Evolutionary conservation across 305 asterid genomes (phyloP), one percentile per base, ranked within the genome.

Genomic region (Coffea humblotiana): DNA sequence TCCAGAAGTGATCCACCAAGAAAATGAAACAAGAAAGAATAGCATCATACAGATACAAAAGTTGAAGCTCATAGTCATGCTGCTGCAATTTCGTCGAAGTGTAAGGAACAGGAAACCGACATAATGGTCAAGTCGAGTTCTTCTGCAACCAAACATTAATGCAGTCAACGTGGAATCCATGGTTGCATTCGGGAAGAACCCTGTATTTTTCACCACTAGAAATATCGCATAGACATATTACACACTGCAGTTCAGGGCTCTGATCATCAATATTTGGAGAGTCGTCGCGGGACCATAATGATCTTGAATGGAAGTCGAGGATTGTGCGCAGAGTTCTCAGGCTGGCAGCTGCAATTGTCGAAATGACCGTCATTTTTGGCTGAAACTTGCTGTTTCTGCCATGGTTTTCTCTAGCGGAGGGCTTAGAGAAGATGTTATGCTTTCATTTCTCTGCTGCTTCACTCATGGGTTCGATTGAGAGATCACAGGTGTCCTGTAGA

Each of bases 81-180:
- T 9, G 54, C 54, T 49, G 54, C 54, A 49, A 49, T 49, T 49
- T 49, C 54, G 8, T 8, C 3, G 68, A 21, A 48, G 71, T 11
- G 10, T 35, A 65, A 23, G 72, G 73, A 43, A 65, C 16, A 7
- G 83, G 63, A 74, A 63, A 37, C 23, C 83, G 75, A 37, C 83
- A 80, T 0, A 80, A 12, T 27, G 83, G 83, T 16, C 83, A 80
- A 19, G 75, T 52, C 10, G 76, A 74, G 40, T 75, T 60, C 35
- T 56, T 51, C 40, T 66, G 23, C 63, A 75, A 64, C 83, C 83
- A 80, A 68, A 79, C 75, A 74, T 80, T 77, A 25, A 80, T 80
- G 58, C 83, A 80, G 14, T 75, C 14, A 29, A 66, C 76, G 23
- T 80, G 83, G 37, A 80, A 80, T 54, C 79, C 79, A 52, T 80